These are phyloP conservation scores for Pneumocystis jirovecii DNA, from an alignment of 1,139 yeast species.

Conservation along the genomic window DNA sequence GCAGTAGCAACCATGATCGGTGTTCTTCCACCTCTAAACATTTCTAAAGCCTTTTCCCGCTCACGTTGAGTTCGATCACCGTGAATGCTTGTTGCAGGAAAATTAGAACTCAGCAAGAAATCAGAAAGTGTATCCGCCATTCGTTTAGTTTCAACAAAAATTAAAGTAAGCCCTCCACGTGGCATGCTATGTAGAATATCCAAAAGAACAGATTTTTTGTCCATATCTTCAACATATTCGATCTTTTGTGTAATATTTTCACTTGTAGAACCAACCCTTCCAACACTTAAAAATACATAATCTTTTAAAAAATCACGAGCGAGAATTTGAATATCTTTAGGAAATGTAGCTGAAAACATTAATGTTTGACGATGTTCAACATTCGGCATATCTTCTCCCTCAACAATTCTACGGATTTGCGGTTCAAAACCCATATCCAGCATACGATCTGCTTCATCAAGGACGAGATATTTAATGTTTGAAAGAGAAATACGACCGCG, in stretches of 20 bases:
- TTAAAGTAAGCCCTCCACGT: conserved; percentile 63
- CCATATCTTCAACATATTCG: conserved; percentile 85
- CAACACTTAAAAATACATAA: conserved; percentile 89
- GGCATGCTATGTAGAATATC: conserved; percentile 75
- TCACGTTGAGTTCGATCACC: conserved; percentile 97
- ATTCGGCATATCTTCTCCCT: conserved; percentile 93
- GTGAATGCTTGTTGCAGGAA: conserved; percentile 96
- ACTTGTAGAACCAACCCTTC: conserved; percentile 95
- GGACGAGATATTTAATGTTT: conserved; percentile 82
- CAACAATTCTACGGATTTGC: conserved; percentile 95
- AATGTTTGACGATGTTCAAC: conserved; percentile 85
- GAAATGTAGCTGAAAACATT: conserved; percentile 98
- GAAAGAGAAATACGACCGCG: conserved; percentile 83
- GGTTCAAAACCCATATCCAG: conserved; percentile 99
- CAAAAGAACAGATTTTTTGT: conserved; percentile 79
- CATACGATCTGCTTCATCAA: conserved; percentile 99
- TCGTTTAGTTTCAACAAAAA: conserved; percentile 95
- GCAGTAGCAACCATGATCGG: conserved; percentile 96
- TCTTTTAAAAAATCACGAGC: conserved; percentile 95
- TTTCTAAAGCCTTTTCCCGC: conserved; percentile 91
- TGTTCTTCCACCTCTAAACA: conserved; percentile 72
- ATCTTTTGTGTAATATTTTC: conserved; percentile 94
- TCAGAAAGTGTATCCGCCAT: conserved; percentile 95
- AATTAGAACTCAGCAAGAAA: conserved; percentile 71
- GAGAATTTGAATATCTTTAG: conserved; percentile 88